These are phyloP conservation scores for Emmonsia crescens DNA, from an alignment of 2,329 filamentous ascomycete species.

Conservation along the genomic window DNA sequence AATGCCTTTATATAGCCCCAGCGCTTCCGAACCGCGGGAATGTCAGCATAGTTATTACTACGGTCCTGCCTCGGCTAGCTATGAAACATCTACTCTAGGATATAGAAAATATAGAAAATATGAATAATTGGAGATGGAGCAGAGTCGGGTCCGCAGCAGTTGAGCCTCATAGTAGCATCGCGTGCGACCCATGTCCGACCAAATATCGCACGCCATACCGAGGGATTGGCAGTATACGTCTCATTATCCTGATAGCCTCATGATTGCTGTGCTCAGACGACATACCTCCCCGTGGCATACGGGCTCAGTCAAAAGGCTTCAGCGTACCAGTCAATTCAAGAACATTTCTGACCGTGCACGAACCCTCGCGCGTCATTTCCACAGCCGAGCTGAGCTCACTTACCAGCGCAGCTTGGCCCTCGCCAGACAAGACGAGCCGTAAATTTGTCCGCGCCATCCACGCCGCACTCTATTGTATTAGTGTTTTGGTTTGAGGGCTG, in stretches of 20 bases:
- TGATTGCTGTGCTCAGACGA: background rate
- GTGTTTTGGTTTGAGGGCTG: constrained; percentile 7
- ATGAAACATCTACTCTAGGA: too few species aligned
- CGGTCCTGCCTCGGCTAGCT: too few species aligned
- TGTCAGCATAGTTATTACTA: too few species aligned
- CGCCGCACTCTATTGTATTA: constrained; percentile 12
- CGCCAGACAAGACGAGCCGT: constrained; percentile 6
- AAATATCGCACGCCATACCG: background rate
- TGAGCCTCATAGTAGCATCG: too few species aligned
- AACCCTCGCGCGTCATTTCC: background rate
- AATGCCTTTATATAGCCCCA: background rate
- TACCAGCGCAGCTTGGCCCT: constrained; percentile 5
- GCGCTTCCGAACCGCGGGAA: too few species aligned
- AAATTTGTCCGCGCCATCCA: constrained; percentile 8
- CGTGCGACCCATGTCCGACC: background rate
- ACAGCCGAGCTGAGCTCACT: background rate
- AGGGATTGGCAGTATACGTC: background rate
- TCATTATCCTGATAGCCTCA: background rate
- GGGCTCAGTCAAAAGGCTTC: background rate
- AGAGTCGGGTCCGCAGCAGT: too few species aligned
- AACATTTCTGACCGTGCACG: constrained; percentile 5
- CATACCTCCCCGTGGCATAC: background rate
- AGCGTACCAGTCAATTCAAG: constrained; percentile 1
- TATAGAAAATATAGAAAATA: too few species aligned
- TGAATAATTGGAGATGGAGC: too few species aligned